These are phyloP conservation scores for Trapa bicornis DNA, from an alignment of 345 rosid genomes.

Conservation along the genomic window DNA sequence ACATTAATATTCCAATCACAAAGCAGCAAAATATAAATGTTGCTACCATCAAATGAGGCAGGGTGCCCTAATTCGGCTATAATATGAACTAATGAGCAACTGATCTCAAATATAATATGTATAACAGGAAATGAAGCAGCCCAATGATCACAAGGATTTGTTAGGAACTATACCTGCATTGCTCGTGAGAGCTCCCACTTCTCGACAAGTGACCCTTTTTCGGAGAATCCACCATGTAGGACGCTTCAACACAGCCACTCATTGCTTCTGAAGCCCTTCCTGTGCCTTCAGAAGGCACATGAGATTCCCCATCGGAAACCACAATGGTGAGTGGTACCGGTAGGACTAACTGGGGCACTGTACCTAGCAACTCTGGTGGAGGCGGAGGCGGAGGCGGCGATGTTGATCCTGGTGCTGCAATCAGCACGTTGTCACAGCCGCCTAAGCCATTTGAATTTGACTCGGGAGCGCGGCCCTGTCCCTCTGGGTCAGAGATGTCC, in stretches of 20 bases:
- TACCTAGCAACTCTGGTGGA: background rate
- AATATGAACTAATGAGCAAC: background rate
- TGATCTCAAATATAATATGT: background rate
- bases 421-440: background rate
- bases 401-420: background rate
- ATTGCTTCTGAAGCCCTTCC: slow-evolving; percentile 11
- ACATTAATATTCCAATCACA: background rate
- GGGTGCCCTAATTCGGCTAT: background rate
- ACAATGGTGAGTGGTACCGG: slow-evolving; percentile 21
- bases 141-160: background rate
- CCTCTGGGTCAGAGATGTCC: slow-evolving; percentile 31
- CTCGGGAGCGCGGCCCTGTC: slow-evolving; percentile 24
- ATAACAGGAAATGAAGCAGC: background rate
- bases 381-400: background rate
- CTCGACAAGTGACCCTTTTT: slow-evolving; percentile 44
- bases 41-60: background rate
- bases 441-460: slow-evolving; percentile 4
- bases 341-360: background rate
- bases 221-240: slow-evolving; percentile 18
- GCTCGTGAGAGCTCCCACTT: slow-evolving; percentile 47
- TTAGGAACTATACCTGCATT: slow-evolving; percentile 44
- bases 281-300: slow-evolving; percentile 6
- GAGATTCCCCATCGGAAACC: slow-evolving; percentile 33
- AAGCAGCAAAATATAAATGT: background rate
- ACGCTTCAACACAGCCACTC: slow-evolving; percentile 18